These are phyloP conservation scores for Melastoma malabathricum DNA, from an alignment of 345 rosid genomes.

Conservation along the genomic window DNA sequence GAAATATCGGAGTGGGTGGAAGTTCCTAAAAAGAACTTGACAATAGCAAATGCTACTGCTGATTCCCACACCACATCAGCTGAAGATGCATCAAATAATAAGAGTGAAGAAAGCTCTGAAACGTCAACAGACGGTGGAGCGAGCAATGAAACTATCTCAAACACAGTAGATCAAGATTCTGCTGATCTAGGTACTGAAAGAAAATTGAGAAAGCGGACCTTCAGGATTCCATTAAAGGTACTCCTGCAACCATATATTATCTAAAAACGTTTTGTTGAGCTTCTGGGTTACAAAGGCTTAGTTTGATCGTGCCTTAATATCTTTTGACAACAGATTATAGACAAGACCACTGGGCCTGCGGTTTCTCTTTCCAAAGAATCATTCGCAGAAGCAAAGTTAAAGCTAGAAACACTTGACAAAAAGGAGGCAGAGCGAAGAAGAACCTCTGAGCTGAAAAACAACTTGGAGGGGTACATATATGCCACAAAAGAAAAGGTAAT, in stretches of 20 bases:
- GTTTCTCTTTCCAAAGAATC: conserved; percentile 52
- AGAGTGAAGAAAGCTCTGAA: conserved; percentile 39
- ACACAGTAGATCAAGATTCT: conserved; percentile 32
- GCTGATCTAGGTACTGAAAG: conserved; percentile 48
- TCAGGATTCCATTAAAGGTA: conserved; percentile 85
- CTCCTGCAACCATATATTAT: background rate
- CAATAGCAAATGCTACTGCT: conserved; percentile 47
- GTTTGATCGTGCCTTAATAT: conserved; percentile 1
- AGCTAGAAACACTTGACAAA: conserved; percentile 68
- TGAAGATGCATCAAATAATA: conserved; percentile 32
- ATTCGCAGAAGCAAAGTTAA: conserved; percentile 51
- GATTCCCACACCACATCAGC: conserved; percentile 37
- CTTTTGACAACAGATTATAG: conserved; percentile 39
- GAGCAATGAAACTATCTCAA: conserved; percentile 22
- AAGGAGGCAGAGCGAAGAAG: conserved; percentile 83
- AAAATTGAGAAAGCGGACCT: conserved; percentile 70
- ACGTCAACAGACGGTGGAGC: conserved; percentile 29
- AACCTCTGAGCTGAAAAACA: conserved; percentile 88
- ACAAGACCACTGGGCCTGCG: conserved; percentile 79
- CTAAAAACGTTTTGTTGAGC: too few species aligned
- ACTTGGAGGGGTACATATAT: conserved; percentile 88
- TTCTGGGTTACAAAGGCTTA: too few species aligned
- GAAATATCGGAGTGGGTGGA: conserved; percentile 98
- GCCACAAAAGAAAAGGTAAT: conserved; percentile 85
- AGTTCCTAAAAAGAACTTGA: conserved; percentile 67